Conservation (phyloP, 2,329 filamentous ascomycete species). For the Dactylella cylindrospora region DNA sequence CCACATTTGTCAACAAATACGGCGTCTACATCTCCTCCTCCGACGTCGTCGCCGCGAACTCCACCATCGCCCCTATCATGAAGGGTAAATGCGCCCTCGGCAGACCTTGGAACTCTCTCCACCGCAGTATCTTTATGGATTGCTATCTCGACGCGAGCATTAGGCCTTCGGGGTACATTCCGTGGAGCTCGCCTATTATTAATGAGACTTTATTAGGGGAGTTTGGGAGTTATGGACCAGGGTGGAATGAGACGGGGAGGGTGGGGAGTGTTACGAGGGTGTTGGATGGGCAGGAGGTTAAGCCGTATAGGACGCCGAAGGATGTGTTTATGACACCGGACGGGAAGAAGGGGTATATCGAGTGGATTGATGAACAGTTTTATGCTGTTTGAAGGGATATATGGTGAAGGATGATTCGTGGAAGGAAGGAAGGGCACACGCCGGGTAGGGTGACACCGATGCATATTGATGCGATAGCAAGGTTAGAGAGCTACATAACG, state of each 20-base stretch:
- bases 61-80: conserved; percentile 51
- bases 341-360: conserved; percentile 55
- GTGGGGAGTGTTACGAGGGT: conserved; percentile 54
- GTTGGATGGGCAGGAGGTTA: conserved; percentile 53
- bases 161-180: conserved; percentile 59
- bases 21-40: conserved; percentile 66
- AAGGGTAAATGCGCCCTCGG: conserved; percentile 61
- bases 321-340: conserved; percentile 57
- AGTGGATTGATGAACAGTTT: conserved; percentile 56
- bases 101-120: conserved; percentile 64
- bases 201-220: conserved; percentile 62
- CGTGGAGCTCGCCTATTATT: conserved; percentile 56
- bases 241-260: conserved; percentile 58
- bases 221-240: conserved; percentile 59
- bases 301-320: conserved; percentile 52
- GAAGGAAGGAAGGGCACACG: no score
- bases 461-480: no score
- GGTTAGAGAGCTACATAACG: no score
- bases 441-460: no score
- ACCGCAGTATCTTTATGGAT: conserved; percentile 61
- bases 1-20: conserved; percentile 67
- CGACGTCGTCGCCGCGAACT: conserved; percentile 60
- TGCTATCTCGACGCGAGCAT: conserved; percentile 61
- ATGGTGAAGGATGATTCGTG: no score
- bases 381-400: conserved; percentile 20